Evolutionary conservation across 176 grass and related monocot species (phyloP).

Genomic region (Otatea glauca): DNA sequence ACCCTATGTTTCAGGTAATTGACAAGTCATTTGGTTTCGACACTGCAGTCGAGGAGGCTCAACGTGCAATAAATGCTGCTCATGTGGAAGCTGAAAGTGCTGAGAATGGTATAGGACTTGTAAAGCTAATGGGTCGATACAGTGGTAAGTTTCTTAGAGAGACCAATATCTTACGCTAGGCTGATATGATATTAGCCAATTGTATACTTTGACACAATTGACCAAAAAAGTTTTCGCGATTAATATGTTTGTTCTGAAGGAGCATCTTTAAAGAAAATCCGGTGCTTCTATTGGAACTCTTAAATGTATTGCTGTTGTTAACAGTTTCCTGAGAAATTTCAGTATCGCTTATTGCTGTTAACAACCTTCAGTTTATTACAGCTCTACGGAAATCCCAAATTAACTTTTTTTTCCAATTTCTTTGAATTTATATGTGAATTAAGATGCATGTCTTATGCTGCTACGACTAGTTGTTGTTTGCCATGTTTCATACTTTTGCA

Average conservation of each 20-base stretch:
- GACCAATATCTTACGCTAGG: background rate
- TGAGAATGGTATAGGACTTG: constrained; percentile 94
- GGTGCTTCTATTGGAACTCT: background rate
- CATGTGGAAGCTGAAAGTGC: constrained; percentile 97
- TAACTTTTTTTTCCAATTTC: background rate
- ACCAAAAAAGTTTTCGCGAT: background rate
- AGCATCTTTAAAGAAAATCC: background rate
- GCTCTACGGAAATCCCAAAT: background rate
- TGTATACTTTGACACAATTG: background rate
- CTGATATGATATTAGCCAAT: background rate
- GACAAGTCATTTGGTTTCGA: constrained; percentile 99
- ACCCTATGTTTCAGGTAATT: constrained; percentile 71
- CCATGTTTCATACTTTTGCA: constrained; percentile 5
- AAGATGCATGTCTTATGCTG: constrained; percentile 16
- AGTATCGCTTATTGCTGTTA: background rate
- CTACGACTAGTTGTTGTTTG: constrained; percentile 12
- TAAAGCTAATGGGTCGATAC: constrained; percentile 97
- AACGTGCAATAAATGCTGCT: constrained; percentile 97
- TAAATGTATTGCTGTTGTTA: background rate
- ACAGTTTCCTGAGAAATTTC: background rate
- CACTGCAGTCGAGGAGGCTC: constrained; percentile 93
- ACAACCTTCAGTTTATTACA: background rate
- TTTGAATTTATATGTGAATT: constrained; percentile 14
- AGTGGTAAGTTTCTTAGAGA: constrained; percentile 64
- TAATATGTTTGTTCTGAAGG: constrained; percentile 27